Conservation (phyloP, 495 filamentous ascomycete species). For the Penicillium coffeae region DNA sequence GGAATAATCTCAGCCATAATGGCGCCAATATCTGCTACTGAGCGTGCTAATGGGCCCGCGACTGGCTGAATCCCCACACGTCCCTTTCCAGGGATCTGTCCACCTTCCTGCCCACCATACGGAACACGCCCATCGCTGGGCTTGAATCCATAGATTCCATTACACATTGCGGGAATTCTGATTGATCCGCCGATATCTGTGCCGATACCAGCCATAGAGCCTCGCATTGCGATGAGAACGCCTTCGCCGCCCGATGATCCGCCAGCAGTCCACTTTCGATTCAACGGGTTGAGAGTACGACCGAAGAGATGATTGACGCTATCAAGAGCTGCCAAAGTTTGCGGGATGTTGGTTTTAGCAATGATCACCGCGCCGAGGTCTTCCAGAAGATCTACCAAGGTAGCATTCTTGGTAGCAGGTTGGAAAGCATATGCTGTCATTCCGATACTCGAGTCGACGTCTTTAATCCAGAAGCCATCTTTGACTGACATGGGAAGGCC, state of each 20-base stretch:
- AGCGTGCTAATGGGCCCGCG: constrained; percentile 48
- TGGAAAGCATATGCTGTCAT: constrained; percentile 51
- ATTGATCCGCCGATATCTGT: constrained; percentile 64
- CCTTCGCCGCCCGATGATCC: constrained; percentile 68
- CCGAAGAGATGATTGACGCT: constrained; percentile 51
- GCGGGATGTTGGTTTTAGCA: constrained; percentile 65
- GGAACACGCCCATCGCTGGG: constrained; percentile 57
- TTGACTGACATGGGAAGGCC: constrained; percentile 65
- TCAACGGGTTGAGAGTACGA: constrained; percentile 59
- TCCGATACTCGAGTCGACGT: constrained; percentile 56
- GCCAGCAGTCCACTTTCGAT: constrained; percentile 53
- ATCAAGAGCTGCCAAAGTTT: constrained; percentile 42
- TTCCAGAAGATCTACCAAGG: constrained; percentile 35
- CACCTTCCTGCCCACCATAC: constrained; percentile 42
- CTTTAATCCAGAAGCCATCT: constrained; percentile 61
- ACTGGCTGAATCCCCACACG: constrained; percentile 42
- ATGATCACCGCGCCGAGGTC: constrained; percentile 54
- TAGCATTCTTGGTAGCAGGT: constrained; percentile 43
- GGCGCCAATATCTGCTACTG: constrained; percentile 41
- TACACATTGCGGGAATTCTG: constrained; percentile 56
- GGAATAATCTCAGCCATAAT: constrained; percentile 51
- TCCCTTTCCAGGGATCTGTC: constrained; percentile 34
- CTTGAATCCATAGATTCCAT: constrained; percentile 57
- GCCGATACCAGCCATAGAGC: constrained; percentile 62
- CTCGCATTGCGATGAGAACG: constrained; percentile 57